These are phyloP conservation scores for Zanthoxylum bungeanum DNA, from an alignment of 345 rosid species.

Conservation along the genomic window DNA sequence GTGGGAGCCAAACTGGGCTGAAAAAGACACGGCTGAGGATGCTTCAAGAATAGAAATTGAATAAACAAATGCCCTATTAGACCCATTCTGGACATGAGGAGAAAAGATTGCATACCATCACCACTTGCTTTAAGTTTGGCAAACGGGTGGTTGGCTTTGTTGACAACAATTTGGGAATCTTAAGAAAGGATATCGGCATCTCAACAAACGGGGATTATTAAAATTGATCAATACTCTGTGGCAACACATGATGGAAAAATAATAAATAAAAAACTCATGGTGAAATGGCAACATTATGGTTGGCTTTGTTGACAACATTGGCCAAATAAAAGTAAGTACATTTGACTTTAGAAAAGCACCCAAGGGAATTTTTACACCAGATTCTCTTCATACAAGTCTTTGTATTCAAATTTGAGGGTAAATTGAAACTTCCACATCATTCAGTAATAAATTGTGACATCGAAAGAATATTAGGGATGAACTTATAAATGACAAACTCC, in stretches of 20 bases:
- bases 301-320: not conserved
- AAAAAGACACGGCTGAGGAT: not conserved
- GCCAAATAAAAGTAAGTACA: not conserved
- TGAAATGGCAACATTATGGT: not conserved
- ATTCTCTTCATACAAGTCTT: not conserved
- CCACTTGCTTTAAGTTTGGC: not conserved
- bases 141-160: not conserved
- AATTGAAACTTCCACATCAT: not conserved
- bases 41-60: not conserved
- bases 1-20: not conserved
- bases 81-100: not conserved
- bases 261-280: no score
- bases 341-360: not conserved
- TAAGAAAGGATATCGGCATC: not conserved
- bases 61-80: not conserved
- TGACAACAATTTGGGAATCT: not conserved
- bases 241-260: no score
- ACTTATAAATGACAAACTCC: no score
- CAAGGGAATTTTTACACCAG: not conserved
- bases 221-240: not conserved
- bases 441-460: not conserved
- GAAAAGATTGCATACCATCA: not conserved
- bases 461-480: no score
- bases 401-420: not conserved
- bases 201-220: not conserved